Conservation (phyloP, 495 filamentous ascomycete genomes). For the Penicillium ucsense region DNA sequence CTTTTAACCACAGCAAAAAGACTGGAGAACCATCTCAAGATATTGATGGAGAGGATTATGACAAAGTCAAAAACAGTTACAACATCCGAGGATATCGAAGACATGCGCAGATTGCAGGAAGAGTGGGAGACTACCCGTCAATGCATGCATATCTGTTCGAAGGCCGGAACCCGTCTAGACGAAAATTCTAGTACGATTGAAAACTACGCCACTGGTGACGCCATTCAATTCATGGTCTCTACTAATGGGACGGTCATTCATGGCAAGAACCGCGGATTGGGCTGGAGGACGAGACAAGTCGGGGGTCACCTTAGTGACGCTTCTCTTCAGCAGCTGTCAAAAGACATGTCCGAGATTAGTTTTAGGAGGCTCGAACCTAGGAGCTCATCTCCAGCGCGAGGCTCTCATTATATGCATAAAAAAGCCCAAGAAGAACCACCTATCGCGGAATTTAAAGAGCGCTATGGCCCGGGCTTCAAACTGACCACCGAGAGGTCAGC, state of each 20-base stretch:
- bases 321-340: slow-evolving; percentile 29
- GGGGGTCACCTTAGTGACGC: slow-evolving; percentile 28
- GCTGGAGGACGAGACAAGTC: slow-evolving; percentile 32
- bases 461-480: background rate
- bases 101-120: slow-evolving; percentile 25
- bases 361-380: no score
- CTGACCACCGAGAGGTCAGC: background rate
- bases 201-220: slow-evolving; percentile 28
- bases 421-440: background rate
- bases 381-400: background rate
- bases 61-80: slow-evolving; percentile 18
- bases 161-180: slow-evolving; percentile 21
- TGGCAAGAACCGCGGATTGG: slow-evolving; percentile 27
- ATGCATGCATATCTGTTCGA: slow-evolving; percentile 27
- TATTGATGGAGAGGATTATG: slow-evolving; percentile 22
- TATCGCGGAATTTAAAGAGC: background rate
- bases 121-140: slow-evolving; percentile 30
- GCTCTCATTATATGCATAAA: background rate
- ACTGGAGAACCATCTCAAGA: slow-evolving; percentile 25
- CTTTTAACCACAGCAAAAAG: slow-evolving; percentile 18
- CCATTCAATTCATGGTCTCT: slow-evolving; percentile 34
- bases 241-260: slow-evolving; percentile 25
- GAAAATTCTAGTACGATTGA: slow-evolving; percentile 26
- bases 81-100: slow-evolving; percentile 20
- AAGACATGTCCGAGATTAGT: slow-evolving; percentile 21